Evolutionary conservation across 2,329 filamentous ascomycete species (phyloP).

Genomic region (Colletotrichum sp.): DNA sequence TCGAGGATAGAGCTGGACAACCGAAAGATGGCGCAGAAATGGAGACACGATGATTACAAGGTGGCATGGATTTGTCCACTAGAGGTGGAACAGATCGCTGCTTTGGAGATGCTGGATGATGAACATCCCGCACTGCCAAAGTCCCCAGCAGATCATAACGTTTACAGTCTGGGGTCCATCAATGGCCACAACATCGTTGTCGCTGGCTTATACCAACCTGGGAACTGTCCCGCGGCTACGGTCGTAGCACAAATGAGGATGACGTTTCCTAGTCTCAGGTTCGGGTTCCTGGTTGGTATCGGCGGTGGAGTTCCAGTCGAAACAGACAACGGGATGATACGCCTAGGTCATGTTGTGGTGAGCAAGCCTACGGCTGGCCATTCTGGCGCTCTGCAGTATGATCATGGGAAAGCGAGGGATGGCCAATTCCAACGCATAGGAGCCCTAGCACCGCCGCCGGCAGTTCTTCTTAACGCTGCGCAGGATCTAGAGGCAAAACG

Average conservation of each 20-base stretch:
- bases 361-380: background rate
- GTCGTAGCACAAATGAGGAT: constrained; percentile 21
- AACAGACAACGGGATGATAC: background rate
- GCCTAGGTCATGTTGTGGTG: background rate
- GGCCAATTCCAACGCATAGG: background rate
- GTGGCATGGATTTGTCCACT: background rate
- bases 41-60: background rate
- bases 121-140: background rate
- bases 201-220: constrained; percentile 18
- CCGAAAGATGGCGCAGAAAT: background rate
- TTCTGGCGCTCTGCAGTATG: background rate
- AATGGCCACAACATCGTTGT: constrained; percentile 28
- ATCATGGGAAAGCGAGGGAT: background rate
- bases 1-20: background rate
- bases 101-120: background rate
- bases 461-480: background rate
- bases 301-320: constrained; percentile 25
- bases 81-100: background rate
- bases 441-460: background rate
- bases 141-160: constrained; percentile 24
- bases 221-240: constrained; percentile 24
- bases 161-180: constrained; percentile 27
- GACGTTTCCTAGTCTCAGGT: constrained; percentile 10
- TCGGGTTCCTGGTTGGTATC: constrained; percentile 28
- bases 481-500: background rate